A percentile compares a stretch with the other conserved stretches of the same genome.
Evolutionary conservation across 2,329 filamentous ascomycete genomes (phyloP).

Genomic region (Fusarium sp.): DNA sequence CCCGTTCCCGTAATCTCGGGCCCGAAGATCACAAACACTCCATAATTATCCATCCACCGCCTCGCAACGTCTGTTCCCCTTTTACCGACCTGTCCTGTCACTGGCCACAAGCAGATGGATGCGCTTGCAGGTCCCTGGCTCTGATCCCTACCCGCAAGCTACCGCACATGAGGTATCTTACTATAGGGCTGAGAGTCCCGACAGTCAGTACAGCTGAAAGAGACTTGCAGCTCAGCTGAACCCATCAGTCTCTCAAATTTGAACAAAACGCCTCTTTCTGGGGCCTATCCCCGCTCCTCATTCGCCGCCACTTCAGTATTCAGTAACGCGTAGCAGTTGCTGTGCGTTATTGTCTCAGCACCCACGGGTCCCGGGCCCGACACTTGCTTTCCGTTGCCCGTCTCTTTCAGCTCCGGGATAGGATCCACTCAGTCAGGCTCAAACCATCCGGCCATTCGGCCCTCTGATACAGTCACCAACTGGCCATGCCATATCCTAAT

Average conservation of each 20-base stretch:
- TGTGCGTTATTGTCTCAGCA: constrained; percentile 14
- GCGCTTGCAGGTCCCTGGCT: constrained; percentile 6
- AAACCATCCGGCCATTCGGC: constrained; percentile 6
- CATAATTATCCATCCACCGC: not conserved
- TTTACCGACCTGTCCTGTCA: constrained; percentile 23
- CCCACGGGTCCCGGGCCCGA: constrained; percentile 12
- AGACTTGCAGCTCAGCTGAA: constrained; percentile 32
- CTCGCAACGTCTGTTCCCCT: not conserved
- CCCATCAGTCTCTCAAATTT: constrained; percentile 12
- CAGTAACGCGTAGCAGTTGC: constrained; percentile 2
- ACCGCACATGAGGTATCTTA: constrained; percentile 6
- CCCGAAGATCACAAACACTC: constrained; percentile 32
- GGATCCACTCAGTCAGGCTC: constrained; percentile 25
- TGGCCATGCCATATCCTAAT: constrained; percentile 43
- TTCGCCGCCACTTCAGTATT: constrained; percentile 14
- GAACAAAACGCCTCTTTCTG: constrained; percentile 18
- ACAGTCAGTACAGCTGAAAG: constrained; percentile 10
- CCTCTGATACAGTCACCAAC: not conserved
- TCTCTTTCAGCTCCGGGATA: constrained; percentile 10
- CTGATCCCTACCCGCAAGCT: constrained; percentile 17
- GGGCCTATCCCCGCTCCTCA: not conserved
- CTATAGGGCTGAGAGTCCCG: constrained; percentile 7
- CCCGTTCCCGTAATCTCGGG: constrained; percentile 23
- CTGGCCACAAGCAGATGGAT: constrained; percentile 18
- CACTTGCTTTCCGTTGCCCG: constrained; percentile 1